phyloP scores from a whole-genome alignment of 306 rosid species.

The Mimosa bimucronata region DNA sequence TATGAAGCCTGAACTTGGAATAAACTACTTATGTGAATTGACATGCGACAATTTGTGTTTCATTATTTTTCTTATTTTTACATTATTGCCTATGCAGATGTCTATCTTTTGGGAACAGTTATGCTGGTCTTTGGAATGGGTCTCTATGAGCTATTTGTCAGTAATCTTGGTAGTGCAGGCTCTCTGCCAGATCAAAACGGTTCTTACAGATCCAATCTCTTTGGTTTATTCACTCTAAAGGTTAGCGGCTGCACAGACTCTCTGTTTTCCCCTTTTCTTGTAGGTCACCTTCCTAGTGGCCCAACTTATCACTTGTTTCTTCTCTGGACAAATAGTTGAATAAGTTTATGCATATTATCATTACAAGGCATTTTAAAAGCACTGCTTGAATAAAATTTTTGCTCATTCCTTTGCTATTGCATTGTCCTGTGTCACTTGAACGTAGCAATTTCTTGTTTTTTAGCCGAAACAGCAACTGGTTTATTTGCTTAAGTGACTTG shows the following conservation, averaged over 20 bases:
- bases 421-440: background rate
- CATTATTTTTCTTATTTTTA: slow-evolving; percentile 35
- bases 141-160: slow-evolving; percentile 89
- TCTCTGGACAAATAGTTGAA: background rate
- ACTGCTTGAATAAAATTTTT: background rate
- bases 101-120: slow-evolving; percentile 94
- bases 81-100: slow-evolving; percentile 60
- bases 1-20: too few species aligned
- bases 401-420: background rate
- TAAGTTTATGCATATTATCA: background rate
- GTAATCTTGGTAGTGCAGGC: slow-evolving; percentile 64
- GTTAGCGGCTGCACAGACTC: slow-evolving; percentile 42
- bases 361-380: background rate
- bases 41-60: background rate
- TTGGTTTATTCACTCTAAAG: slow-evolving; percentile 82
- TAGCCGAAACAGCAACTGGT: background rate
- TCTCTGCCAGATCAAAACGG: slow-evolving; percentile 49
- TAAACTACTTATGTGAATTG: too few species aligned
- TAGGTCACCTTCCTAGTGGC: background rate
- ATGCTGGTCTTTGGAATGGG: slow-evolving; percentile 99
- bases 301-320: background rate
- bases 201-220: slow-evolving; percentile 66
- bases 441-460: background rate
- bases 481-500: background rate
- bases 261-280: background rate